Percentiles rank a stretch among this genome's conserved stretches.
These are phyloP conservation scores for Candida albicans DNA, from an alignment of 1,139 yeast genomes.

Conservation along the genomic window DNA sequence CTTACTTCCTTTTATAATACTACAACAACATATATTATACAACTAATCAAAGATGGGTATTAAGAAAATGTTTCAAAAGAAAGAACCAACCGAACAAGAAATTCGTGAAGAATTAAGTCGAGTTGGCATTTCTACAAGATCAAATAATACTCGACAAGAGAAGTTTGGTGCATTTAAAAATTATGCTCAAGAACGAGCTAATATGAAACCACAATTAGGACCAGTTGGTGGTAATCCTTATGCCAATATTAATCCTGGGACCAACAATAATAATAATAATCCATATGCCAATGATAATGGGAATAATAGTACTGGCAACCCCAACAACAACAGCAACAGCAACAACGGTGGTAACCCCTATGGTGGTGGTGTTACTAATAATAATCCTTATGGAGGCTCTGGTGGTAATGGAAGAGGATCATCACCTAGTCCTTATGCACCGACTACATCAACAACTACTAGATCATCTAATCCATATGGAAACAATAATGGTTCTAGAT, in stretches of 20 bases:
- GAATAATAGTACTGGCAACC: constrained; percentile 14
- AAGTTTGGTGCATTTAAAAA: constrained; percentile 67
- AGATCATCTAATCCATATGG: constrained; percentile 1
- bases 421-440: neutral
- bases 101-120: constrained; percentile 51
- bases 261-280: constrained; percentile 19
- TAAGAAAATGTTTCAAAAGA: constrained; percentile 56
- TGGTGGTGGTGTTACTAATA: constrained; percentile 14
- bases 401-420: neutral
- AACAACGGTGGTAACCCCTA: constrained; percentile 28
- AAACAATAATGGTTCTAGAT: neutral
- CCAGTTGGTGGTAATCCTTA: constrained; percentile 43
- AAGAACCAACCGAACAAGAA: constrained; percentile 61
- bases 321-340: too few relatives aligned
- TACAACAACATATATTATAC: neutral
- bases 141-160: constrained; percentile 37
- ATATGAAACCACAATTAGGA: constrained; percentile 43
- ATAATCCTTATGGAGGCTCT: constrained; percentile 15
- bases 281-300: constrained; percentile 28
- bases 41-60: constrained; percentile 34
- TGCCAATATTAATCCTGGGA: constrained; percentile 30
- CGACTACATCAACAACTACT: neutral
- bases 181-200: constrained; percentile 53
- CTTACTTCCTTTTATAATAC: neutral
- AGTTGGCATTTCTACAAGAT: constrained; percentile 54